Conservation (phyloP, 768 basidiomycete species). For the Lepiota venenata region DNA sequence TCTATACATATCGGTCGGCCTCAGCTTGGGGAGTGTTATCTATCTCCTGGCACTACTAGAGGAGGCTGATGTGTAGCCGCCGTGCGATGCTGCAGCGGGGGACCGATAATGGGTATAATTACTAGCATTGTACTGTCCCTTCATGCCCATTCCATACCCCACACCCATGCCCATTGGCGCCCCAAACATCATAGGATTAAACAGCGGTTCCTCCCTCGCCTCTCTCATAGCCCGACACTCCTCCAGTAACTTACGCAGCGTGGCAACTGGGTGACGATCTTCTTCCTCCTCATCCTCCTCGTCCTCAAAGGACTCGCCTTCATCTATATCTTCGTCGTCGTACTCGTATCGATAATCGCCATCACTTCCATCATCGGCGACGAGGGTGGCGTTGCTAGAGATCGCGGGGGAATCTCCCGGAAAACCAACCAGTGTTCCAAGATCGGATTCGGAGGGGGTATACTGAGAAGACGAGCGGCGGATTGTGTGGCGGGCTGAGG, state of each 20-base stretch:
- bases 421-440: slow-evolving; percentile 7
- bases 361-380: slow-evolving; percentile 26
- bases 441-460: slow-evolving; percentile 7
- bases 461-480: slow-evolving; percentile 7
- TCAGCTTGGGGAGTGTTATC: no score
- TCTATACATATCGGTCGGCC: no score
- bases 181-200: slow-evolving; percentile 15
- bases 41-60: no score
- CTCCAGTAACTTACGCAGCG: slow-evolving; percentile 49
- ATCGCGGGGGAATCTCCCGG: slow-evolving; percentile 10
- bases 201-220: slow-evolving; percentile 37
- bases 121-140: slow-evolving; percentile 1
- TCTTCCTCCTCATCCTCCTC: slow-evolving; percentile 30
- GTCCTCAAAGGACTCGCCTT: slow-evolving; percentile 20
- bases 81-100: no score
- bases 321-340: slow-evolving; percentile 20
- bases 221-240: slow-evolving; percentile 54
- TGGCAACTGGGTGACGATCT: slow-evolving; percentile 25
- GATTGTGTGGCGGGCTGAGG: not conserved
- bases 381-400: slow-evolving; percentile 6
- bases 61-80: no score
- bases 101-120: not conserved
- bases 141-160: not conserved
- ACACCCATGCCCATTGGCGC: slow-evolving; percentile 9
- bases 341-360: slow-evolving; percentile 17